Evolutionary conservation across 495 filamentous ascomycete species (phyloP).

Genomic region (Pyrenula massariospora): DNA sequence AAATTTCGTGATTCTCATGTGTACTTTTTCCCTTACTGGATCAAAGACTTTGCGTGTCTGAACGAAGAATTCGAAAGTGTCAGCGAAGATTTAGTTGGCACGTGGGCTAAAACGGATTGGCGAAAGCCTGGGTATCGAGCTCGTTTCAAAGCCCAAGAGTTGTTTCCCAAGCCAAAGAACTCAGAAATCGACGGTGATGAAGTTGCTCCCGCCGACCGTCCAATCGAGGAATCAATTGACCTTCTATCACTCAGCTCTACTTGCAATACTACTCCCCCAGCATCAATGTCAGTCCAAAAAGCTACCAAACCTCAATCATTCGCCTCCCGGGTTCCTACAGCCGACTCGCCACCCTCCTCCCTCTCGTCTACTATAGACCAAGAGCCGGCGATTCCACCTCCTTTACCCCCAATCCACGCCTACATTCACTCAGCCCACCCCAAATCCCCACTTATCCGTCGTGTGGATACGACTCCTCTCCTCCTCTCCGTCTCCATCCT

Average conservation of each 20-base stretch:
- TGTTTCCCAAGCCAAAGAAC: conserved; percentile 25
- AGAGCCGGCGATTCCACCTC: conserved; percentile 12
- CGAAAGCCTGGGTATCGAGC: conserved; percentile 29
- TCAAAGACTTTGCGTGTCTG: conserved; percentile 62
- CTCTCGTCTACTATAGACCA: conserved; percentile 7
- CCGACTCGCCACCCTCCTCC: conserved; percentile 5
- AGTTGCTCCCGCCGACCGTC: conserved; percentile 8
- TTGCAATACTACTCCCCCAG: conserved; percentile 6
- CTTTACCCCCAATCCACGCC: conserved; percentile 60
- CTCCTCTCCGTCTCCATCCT: conserved; percentile 72
- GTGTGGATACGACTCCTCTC: conserved; percentile 75
- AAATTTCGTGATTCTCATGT: conserved; percentile 82
- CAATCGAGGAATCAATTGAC: conserved; percentile 48
- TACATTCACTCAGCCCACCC: conserved; percentile 54
- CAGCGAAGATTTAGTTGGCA: conserved; percentile 84
- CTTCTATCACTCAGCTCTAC: conserved; percentile 52
- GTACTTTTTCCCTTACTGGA: conserved; percentile 88
- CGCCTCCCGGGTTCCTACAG: conserved; percentile 30
- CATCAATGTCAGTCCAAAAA: conserved; percentile 7
- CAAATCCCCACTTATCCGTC: conserved; percentile 54
- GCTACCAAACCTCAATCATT: conserved; percentile 4
- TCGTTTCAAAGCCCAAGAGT: conserved; percentile 32
- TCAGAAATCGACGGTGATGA: conserved; percentile 13
- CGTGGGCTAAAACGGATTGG: conserved; percentile 92
- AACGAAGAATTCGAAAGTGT: conserved; percentile 78